A percentile compares a stretch with the other conserved stretches of the same genome.
Conservation (phyloP, 257 asterid species). For the Lycium ferocissimum region DNA sequence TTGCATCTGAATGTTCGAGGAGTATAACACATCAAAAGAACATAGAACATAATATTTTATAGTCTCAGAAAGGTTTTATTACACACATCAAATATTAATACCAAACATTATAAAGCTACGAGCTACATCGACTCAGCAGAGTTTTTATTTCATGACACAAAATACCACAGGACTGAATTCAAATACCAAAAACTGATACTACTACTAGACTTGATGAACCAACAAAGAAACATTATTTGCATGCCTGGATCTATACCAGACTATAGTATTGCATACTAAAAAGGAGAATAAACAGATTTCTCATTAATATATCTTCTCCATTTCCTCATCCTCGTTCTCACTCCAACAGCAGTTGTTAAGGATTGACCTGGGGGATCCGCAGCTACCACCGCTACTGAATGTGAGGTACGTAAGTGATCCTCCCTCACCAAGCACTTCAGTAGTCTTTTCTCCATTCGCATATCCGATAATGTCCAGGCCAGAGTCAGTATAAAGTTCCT, state of each 20-base stretch:
- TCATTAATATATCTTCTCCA: constrained; percentile 18
- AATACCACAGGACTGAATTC: not conserved
- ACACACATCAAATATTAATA: not conserved
- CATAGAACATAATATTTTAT: no score
- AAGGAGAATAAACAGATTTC: constrained; percentile 2
- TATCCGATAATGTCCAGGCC: constrained; percentile 49
- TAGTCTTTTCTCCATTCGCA: constrained; percentile 56
- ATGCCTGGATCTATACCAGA: not conserved
- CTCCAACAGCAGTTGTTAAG: constrained; percentile 53
- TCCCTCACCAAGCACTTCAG: constrained; percentile 55
- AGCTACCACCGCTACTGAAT: constrained; percentile 50
- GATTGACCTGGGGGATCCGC: constrained; percentile 74
- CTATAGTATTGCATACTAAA: constrained; percentile 11
- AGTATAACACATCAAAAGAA: no score
- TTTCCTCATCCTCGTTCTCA: constrained; percentile 29
- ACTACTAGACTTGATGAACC: not conserved
- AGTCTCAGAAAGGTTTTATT: not conserved
- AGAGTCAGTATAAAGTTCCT: constrained; percentile 43
- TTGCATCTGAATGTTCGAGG: no score
- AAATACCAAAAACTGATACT: not conserved
- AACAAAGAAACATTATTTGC: not conserved
- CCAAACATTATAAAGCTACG: not conserved
- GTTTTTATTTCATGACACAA: not conserved
- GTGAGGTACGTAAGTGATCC: constrained; percentile 57
- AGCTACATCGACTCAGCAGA: not conserved